Evolutionary conservation across 1,284 basidiomycete species (phyloP).

Genomic region (Melampsora americana): DNA sequence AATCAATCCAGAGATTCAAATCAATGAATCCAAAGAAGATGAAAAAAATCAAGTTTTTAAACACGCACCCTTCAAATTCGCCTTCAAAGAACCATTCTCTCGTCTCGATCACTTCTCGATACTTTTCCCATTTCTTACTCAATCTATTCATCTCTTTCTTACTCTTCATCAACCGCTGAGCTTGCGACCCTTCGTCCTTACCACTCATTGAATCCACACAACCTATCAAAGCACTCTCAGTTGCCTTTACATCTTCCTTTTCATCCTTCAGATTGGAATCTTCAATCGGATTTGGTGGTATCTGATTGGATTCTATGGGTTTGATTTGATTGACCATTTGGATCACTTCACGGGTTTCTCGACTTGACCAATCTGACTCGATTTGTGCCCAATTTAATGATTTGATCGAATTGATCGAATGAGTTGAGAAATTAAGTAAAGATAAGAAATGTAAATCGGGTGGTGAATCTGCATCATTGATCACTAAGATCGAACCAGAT

Average conservation of each 20-base stretch:
- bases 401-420: slow-evolving; percentile 62
- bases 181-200: too few species aligned
- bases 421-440: slow-evolving; percentile 78
- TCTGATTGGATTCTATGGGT: too few species aligned
- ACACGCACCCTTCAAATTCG: slow-evolving; percentile 56
- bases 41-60: too few species aligned
- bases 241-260: too few species aligned
- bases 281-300: too few species aligned
- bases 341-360: slow-evolving; percentile 55
- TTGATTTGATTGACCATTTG: too few species aligned
- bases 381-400: slow-evolving; percentile 89
- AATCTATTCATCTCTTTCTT: slow-evolving; percentile 59
- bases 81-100: slow-evolving; percentile 80
- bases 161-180: background rate
- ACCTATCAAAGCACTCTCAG: too few species aligned
- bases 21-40: too few species aligned
- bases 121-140: slow-evolving; percentile 67
- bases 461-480: slow-evolving; percentile 87
- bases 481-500: slow-evolving; percentile 73
- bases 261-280: too few species aligned
- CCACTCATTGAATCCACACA: too few species aligned
- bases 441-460: slow-evolving; percentile 82
- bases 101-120: slow-evolving; percentile 63
- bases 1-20: too few species aligned
- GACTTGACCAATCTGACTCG: slow-evolving; percentile 69